phyloP scores from a whole-genome alignment of 257 asterid species.

The Plectranthus barbatus region DNA sequence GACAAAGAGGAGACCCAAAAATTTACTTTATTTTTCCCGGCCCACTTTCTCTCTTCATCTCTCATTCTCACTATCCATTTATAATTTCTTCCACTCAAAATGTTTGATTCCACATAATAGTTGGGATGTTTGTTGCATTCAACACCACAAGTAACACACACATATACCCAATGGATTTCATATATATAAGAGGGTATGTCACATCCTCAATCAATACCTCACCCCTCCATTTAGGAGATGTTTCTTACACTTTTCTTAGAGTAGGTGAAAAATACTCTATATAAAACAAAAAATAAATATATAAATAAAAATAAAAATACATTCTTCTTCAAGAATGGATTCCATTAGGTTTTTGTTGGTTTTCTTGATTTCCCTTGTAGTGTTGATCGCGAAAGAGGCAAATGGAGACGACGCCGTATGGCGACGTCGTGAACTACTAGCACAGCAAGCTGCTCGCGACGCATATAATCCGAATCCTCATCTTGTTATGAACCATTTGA shows the following conservation, averaged over 20 bases:
- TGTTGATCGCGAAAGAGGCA: constrained; percentile 14
- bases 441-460: constrained; percentile 27
- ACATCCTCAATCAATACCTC: not conserved
- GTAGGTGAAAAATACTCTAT: not conserved
- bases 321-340: constrained; percentile 19
- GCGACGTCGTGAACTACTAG: constrained; percentile 31
- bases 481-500: constrained; percentile 19
- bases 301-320: not conserved
- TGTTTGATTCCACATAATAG: not conserved
- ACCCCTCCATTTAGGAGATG: constrained; percentile 3
- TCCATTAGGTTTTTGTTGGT: constrained; percentile 14
- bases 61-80: constrained; percentile 10
- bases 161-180: not conserved
- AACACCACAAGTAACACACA: not conserved
- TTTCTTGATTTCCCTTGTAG: constrained; percentile 11
- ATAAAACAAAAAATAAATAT: not conserved
- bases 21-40: constrained; percentile 16
- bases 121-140: not conserved
- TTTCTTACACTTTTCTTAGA: not conserved
- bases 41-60: constrained; percentile 29
- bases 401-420: constrained; percentile 18
- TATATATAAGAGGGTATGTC: not conserved
- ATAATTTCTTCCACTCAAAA: not conserved
- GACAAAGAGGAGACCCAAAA: too few relatives aligned
- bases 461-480: constrained; percentile 42